Evolutionary conservation across 1,284 basidiomycete species (phyloP).

Genomic region (Pulveroboletus sp.): DNA sequence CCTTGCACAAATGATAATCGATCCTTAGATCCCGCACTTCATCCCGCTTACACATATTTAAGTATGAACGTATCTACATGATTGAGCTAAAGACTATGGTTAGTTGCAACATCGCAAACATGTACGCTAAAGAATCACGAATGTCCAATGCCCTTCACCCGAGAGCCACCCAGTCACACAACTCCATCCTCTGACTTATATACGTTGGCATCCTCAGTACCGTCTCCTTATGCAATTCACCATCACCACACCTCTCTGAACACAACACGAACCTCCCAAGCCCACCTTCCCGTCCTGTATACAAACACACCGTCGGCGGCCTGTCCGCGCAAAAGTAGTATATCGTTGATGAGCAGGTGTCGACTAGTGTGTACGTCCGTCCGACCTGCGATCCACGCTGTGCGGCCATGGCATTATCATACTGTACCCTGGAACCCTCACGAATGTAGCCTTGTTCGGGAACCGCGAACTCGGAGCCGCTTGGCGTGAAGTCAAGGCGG

Average conservation of each 20-base stretch:
- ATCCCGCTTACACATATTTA: too few species aligned
- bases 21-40: too few species aligned
- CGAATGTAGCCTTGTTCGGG: neutral
- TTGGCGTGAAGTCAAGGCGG: conserved; percentile 12
- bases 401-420: neutral
- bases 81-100: too few species aligned
- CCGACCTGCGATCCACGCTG: too few species aligned
- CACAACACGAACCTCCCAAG: conserved; percentile 25
- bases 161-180: too few species aligned
- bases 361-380: conserved; percentile 15
- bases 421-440: neutral
- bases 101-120: too few species aligned
- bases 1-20: too few species aligned
- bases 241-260: conserved; percentile 18
- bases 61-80: too few species aligned
- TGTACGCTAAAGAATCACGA: too few species aligned
- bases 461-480: conserved; percentile 13
- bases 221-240: conserved; percentile 23
- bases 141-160: too few species aligned
- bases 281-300: conserved; percentile 23
- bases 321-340: conserved; percentile 21
- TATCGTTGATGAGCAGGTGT: conserved; percentile 15
- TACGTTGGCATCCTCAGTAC: conserved; percentile 24
- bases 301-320: conserved; percentile 24
- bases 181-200: too few species aligned